Percentiles rank a stretch among this genome's conserved stretches.
phyloP scores from a whole-genome alignment of 2,329 filamentous ascomycete species.

The Pseudocercospora vitis region DNA sequence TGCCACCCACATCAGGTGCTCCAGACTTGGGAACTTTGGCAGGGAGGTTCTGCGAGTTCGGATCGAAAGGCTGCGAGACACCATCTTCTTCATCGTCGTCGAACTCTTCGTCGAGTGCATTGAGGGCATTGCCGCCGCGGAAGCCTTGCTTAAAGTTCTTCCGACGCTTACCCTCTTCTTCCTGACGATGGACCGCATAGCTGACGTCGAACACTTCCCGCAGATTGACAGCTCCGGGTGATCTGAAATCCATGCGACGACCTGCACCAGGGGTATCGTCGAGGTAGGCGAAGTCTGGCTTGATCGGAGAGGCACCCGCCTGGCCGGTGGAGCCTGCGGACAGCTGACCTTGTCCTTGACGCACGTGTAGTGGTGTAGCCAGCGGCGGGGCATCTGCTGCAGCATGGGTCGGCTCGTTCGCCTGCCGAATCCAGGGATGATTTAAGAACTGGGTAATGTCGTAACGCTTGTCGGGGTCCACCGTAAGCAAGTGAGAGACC shows the following conservation, averaged over 20 bases:
- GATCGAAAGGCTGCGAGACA: conserved; percentile 52
- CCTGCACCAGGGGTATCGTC: conserved; percentile 56
- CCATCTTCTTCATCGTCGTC: conserved; percentile 68
- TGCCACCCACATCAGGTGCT: conserved; percentile 62
- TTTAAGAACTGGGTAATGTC: conserved; percentile 88
- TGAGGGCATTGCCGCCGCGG: conserved; percentile 60
- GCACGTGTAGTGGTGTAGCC: conserved; percentile 62
- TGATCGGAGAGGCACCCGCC: conserved; percentile 42
- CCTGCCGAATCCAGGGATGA: conserved; percentile 88
- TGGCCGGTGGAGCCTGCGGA: conserved; percentile 31
- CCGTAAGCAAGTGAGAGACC: conserved; percentile 87
- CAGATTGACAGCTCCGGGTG: conserved; percentile 89
- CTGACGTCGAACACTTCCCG: conserved; percentile 97
- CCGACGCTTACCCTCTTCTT: conserved; percentile 89
- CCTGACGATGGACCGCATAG: conserved; percentile 95
- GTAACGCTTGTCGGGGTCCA: conserved; percentile 92
- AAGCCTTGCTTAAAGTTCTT: conserved; percentile 77
- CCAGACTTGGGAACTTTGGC: conserved; percentile 67
- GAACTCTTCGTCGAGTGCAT: conserved; percentile 63
- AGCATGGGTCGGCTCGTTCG: conserved; percentile 65
- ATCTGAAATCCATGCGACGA: conserved; percentile 86
- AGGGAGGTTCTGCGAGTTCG: conserved; percentile 51
- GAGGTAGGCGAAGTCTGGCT: conserved; percentile 55
- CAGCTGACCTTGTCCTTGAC: conserved; percentile 56
- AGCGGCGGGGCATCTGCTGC: conserved; percentile 69